phyloP scores from a whole-genome alignment of 2,329 filamentous ascomycete genomes.

The Venturia carpophila region DNA sequence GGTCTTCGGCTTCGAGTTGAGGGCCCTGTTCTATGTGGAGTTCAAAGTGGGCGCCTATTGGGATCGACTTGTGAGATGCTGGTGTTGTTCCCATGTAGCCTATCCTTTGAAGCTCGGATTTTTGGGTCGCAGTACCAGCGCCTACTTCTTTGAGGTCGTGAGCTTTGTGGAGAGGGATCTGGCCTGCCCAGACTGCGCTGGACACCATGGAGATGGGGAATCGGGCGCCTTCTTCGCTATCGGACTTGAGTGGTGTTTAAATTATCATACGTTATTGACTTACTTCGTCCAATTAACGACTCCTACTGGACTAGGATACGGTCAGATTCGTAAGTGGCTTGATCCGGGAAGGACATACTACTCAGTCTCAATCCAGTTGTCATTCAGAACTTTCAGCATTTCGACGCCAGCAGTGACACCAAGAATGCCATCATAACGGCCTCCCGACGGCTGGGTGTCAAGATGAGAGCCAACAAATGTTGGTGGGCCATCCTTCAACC shows the following conservation, averaged over 20 bases:
- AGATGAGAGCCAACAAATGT: conserved; percentile 64
- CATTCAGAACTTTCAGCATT: conserved; percentile 59
- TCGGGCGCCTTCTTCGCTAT: conserved; percentile 69
- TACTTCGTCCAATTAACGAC: conserved; percentile 73
- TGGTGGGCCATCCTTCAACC: conserved; percentile 50
- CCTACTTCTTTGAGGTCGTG: conserved; percentile 56
- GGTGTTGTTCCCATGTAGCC: conserved; percentile 53
- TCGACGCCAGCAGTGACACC: conserved; percentile 68
- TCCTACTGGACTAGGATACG: conserved; percentile 46
- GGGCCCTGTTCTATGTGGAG: conserved; percentile 60
- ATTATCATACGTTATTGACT: conserved; percentile 19
- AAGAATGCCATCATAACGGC: conserved; percentile 69
- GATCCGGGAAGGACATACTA: conserved; percentile 30
- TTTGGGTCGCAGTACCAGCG: conserved; percentile 54
- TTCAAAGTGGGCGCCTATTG: conserved; percentile 25
- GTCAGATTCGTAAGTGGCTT: neutral
- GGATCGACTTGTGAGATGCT: conserved; percentile 23
- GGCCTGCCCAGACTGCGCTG: conserved; percentile 70
- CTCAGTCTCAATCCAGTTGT: conserved; percentile 59
- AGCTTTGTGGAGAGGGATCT: conserved; percentile 54
- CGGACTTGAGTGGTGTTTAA: neutral
- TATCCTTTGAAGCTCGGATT: conserved; percentile 61
- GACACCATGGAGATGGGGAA: conserved; percentile 69
- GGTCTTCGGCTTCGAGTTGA: conserved; percentile 55
- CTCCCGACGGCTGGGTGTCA: conserved; percentile 51